phyloP scores from a whole-genome alignment of 129 eudicot genomes.

The Flaveria linearis region DNA sequence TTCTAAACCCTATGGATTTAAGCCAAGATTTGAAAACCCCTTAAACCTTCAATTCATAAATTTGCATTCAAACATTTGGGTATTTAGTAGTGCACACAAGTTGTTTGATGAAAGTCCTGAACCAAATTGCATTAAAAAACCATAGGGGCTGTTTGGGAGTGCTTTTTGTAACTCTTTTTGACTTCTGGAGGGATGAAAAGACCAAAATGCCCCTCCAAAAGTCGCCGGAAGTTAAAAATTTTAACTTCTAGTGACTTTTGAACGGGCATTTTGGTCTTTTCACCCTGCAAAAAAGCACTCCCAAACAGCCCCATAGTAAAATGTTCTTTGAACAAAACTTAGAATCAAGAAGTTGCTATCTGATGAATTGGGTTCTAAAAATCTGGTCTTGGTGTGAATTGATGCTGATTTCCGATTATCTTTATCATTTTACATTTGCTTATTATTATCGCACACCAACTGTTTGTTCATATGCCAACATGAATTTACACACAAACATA shows the following conservation, averaged over 20 bases:
- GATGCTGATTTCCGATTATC: background rate
- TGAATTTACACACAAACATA: background rate
- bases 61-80: background rate
- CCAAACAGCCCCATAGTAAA: too few species aligned
- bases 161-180: too few species aligned
- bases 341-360: background rate
- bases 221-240: too few species aligned
- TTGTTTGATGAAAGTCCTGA: background rate
- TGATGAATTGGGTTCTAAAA: background rate
- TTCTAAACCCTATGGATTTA: too few species aligned
- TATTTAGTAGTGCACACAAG: background rate
- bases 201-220: too few species aligned
- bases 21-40: background rate
- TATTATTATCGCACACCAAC: background rate
- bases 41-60: background rate
- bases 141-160: too few species aligned
- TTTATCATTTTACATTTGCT: background rate
- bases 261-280: too few species aligned
- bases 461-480: conserved; percentile 2
- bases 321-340: background rate
- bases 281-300: too few species aligned
- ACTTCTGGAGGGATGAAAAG: too few species aligned
- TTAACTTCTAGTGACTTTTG: too few species aligned
- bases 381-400: background rate
- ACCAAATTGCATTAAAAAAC: background rate